Conservation (phyloP, 257 asterid genomes). For the Thymus quinquecostatus region DNA sequence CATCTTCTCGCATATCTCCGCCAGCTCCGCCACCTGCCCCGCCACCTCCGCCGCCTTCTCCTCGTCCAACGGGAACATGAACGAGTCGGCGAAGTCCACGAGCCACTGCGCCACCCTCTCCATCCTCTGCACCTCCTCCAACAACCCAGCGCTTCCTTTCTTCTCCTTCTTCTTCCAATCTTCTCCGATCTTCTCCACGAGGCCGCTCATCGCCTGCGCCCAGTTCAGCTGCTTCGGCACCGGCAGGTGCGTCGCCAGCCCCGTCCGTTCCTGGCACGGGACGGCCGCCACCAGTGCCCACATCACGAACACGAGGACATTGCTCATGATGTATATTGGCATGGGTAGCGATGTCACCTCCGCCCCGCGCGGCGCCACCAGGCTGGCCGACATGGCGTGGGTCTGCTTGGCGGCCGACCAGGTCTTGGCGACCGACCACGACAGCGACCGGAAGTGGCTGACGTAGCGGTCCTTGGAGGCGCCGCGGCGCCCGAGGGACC, state of each 20-base stretch:
- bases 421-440: conserved; percentile 71
- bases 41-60: conserved; percentile 68
- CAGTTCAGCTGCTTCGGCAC: conserved; percentile 65
- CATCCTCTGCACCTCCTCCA: conserved; percentile 82
- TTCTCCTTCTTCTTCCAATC: conserved; percentile 96
- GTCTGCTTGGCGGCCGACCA: conserved; percentile 92
- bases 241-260: conserved; percentile 56
- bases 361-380: conserved; percentile 78
- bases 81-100: conserved; percentile 62
- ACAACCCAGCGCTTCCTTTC: conserved; percentile 68
- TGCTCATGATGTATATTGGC: conserved; percentile 72
- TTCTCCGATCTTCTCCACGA: conserved; percentile 80
- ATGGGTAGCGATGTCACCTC: conserved; percentile 62
- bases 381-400: conserved; percentile 70
- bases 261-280: conserved; percentile 82
- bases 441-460: conserved; percentile 55
- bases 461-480: conserved; percentile 39
- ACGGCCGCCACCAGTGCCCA: conserved; percentile 83
- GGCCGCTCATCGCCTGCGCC: conserved; percentile 69
- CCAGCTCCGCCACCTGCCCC: conserved; percentile 65
- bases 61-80: conserved; percentile 68
- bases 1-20: conserved; percentile 68
- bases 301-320: conserved; percentile 71
- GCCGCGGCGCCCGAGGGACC: conserved; percentile 79
- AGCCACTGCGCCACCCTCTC: conserved; percentile 67